phyloP scores from a whole-genome alignment of 768 basidiomycete species.

The Kwoniella botswanensis region DNA sequence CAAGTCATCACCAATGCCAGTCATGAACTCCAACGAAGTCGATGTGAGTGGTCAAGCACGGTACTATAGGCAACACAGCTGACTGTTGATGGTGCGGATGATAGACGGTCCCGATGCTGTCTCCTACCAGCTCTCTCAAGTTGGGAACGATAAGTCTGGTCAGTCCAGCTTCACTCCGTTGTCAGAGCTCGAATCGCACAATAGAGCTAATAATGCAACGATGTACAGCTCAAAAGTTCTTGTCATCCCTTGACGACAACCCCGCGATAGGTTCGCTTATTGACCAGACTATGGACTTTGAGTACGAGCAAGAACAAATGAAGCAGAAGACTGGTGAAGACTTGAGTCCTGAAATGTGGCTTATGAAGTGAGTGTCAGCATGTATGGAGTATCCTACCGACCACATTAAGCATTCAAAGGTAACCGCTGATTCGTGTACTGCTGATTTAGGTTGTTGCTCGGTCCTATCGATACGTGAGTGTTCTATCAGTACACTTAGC shows the following conservation, averaged over 20 bases:
- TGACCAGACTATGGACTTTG: slow-evolving; percentile 55
- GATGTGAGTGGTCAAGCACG: slow-evolving; percentile 30
- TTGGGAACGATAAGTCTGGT: slow-evolving; percentile 57
- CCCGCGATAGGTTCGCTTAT: slow-evolving; percentile 57
- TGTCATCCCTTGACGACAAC: slow-evolving; percentile 56
- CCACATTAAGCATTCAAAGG: too few species aligned
- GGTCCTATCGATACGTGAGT: slow-evolving; percentile 48
- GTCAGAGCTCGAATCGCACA: neutral
- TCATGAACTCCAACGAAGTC: slow-evolving; percentile 50
- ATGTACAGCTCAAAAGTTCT: slow-evolving; percentile 42
- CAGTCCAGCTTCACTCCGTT: slow-evolving; percentile 6
- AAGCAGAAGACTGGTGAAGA: slow-evolving; percentile 46
- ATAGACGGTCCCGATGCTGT: slow-evolving; percentile 55
- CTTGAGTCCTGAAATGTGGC: slow-evolving; percentile 56
- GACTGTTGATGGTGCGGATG: neutral
- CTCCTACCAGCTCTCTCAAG: slow-evolving; percentile 54
- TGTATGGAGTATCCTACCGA: too few species aligned
- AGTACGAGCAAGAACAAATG: slow-evolving; percentile 52
- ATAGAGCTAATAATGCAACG: slow-evolving; percentile 28
- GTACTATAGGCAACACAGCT: neutral
- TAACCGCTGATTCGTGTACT: neutral
- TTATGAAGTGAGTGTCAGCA: slow-evolving; percentile 52
- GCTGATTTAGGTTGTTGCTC: slow-evolving; percentile 37
- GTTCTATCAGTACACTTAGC: too few species aligned
- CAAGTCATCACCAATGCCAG: slow-evolving; percentile 55